A percentile compares a stretch with the other conserved stretches of the same genome.
phyloP scores from a whole-genome alignment of 352 stramenopile genomes.

The Phytopythium ostracodes region DNA sequence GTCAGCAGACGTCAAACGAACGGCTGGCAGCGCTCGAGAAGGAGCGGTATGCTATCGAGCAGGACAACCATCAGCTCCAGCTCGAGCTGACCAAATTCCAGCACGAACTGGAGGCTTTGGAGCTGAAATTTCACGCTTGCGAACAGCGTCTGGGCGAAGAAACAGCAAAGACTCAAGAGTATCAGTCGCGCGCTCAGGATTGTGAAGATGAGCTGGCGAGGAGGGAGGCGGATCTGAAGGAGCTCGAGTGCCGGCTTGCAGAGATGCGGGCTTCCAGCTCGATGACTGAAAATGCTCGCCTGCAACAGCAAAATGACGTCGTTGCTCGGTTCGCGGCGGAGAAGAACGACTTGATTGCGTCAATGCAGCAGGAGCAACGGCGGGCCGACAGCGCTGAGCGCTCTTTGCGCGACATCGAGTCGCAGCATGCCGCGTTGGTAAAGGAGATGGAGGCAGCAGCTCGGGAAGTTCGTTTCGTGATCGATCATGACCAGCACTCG shows the following conservation, averaged over 20 bases:
- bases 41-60: conserved; percentile 43
- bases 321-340: conserved; percentile 38
- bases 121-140: conserved; percentile 39
- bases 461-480: conserved; percentile 31
- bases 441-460: conserved; percentile 39
- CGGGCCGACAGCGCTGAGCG: conserved; percentile 29
- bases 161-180: conserved; percentile 28
- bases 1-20: conserved; percentile 52
- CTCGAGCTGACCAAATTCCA: conserved; percentile 39
- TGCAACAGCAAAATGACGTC: conserved; percentile 36
- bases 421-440: conserved; percentile 20
- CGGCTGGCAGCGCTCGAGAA: conserved; percentile 50
- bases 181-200: conserved; percentile 20
- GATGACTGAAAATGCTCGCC: conserved; percentile 24
- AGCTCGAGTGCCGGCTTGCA: conserved; percentile 45
- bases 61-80: conserved; percentile 51
- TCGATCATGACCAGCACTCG: conserved; percentile 11
- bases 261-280: conserved; percentile 24
- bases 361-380: conserved; percentile 38
- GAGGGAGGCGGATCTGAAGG: conserved; percentile 23
- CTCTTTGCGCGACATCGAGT: conserved; percentile 21
- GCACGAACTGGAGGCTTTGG: conserved; percentile 39
- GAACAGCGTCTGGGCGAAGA: conserved; percentile 35
- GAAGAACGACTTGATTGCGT: conserved; percentile 37
- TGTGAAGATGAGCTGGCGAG: conserved; percentile 22